A percentile compares a stretch with the other conserved stretches of the same genome.
These are phyloP conservation scores for Isoetes taiwanensis DNA, from an alignment of 75 land plant genomes.

Conservation along the genomic window DNA sequence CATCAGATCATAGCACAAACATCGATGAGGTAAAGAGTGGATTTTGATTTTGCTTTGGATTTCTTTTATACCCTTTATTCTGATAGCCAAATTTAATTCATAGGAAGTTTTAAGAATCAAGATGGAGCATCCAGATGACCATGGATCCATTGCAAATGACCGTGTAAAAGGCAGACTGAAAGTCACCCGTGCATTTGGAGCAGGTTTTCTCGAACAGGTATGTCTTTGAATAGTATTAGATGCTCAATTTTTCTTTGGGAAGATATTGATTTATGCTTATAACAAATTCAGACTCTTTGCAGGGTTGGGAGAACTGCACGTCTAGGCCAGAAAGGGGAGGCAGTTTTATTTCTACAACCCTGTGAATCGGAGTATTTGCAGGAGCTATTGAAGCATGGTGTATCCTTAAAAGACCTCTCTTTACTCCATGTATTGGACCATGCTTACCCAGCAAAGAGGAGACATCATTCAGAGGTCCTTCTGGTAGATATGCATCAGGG, in stretches of 20 bases:
- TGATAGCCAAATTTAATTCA: neutral
- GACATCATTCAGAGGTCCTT: slow-evolving; percentile 18
- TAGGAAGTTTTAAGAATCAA: slow-evolving; percentile 77
- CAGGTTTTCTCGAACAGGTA: slow-evolving; percentile 93
- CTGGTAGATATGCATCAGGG: slow-evolving; percentile 69
- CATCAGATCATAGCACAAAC: slow-evolving; percentile 69
- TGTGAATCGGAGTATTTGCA: slow-evolving; percentile 70
- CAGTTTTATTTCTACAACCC: slow-evolving; percentile 74
- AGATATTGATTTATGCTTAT: too few species aligned
- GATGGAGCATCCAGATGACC: slow-evolving; percentile 70
- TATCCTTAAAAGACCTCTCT: slow-evolving; percentile 52
- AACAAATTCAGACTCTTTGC: neutral
- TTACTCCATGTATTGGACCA: slow-evolving; percentile 33
- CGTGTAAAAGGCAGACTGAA: slow-evolving; percentile 92
- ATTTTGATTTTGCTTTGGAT: neutral
- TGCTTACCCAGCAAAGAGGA: slow-evolving; percentile 24
- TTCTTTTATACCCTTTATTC: neutral
- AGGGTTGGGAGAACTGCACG: slow-evolving; percentile 99
- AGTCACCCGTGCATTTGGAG: slow-evolving; percentile 96
- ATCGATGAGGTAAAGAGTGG: slow-evolving; percentile 43
- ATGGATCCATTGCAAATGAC: slow-evolving; percentile 52
- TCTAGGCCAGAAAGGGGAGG: slow-evolving; percentile 81
- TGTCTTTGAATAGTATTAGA: too few species aligned
- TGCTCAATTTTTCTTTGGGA: too few species aligned
- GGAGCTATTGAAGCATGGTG: slow-evolving; percentile 74